A percentile compares a stretch with the other conserved stretches of the same genome.
phyloP scores from a whole-genome alignment of 139 green algal species.

The Volvox reticuliferus region DNA sequence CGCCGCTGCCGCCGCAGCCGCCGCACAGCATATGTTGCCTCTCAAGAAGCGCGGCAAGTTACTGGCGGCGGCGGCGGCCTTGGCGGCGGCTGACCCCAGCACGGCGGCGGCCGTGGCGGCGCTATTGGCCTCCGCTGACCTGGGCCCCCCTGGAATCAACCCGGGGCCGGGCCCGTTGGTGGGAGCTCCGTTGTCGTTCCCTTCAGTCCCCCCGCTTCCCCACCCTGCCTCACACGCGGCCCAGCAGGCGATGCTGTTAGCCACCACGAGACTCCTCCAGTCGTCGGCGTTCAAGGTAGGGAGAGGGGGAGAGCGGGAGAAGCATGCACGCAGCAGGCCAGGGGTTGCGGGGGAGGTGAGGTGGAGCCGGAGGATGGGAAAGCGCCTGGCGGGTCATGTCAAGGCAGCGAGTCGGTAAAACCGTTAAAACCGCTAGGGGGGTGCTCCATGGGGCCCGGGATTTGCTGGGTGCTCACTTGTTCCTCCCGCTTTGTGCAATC shows the following conservation, averaged over 20 bases:
- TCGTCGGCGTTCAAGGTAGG: slow-evolving; percentile 32
- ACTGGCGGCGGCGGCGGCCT: background rate
- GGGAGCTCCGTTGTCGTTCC: background rate
- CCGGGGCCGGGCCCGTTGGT: background rate
- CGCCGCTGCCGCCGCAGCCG: background rate
- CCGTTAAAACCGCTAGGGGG: no score
- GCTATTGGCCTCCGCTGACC: background rate
- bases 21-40: background rate
- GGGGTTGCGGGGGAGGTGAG: no score
- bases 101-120: background rate
- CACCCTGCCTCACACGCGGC: background rate
- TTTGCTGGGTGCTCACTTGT: no score
- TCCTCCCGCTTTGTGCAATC: no score
- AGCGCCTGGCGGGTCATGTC: no score
- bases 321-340: no score
- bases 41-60: slow-evolving; percentile 44
- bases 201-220: no score
- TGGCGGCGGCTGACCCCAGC: background rate
- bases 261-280: background rate
- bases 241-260: slow-evolving; percentile 25
- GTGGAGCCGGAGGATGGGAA: no score
- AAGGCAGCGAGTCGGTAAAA: no score
- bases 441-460: no score
- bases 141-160: background rate
- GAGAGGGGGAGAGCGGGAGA: no score